These are phyloP conservation scores for Aristolochia fimbriata DNA, from an alignment of 164 flowering plant species.

Conservation along the genomic window DNA sequence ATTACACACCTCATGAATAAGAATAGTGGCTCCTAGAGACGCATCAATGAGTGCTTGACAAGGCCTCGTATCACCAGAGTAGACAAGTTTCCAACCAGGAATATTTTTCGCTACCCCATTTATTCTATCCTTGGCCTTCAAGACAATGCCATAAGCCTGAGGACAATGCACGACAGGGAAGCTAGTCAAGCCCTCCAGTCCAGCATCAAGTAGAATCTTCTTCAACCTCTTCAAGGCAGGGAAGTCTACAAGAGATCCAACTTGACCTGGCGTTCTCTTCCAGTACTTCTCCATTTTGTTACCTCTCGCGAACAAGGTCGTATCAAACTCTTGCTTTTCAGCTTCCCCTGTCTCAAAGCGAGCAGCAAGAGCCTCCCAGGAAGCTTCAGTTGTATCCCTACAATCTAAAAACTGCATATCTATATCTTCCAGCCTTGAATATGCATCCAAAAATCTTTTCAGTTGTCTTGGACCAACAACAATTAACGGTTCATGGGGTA, in stretches of 20 bases:
- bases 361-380: slow-evolving; percentile 31
- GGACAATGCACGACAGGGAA: slow-evolving; percentile 92
- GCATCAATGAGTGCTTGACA: slow-evolving; percentile 68
- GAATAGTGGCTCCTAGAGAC: slow-evolving; percentile 81
- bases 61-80: slow-evolving; percentile 98
- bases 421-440: slow-evolving; percentile 81
- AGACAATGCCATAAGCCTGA: slow-evolving; percentile 69
- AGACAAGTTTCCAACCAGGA: slow-evolving; percentile 96
- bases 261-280: slow-evolving; percentile 30
- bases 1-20: slow-evolving; percentile 82
- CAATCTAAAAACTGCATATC: slow-evolving; percentile 91
- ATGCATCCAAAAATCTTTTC: slow-evolving; percentile 70
- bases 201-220: slow-evolving; percentile 55
- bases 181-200: slow-evolving; percentile 64
- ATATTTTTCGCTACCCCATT: slow-evolving; percentile 56
- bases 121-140: slow-evolving; percentile 61
- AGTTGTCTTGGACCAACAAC: slow-evolving; percentile 88
- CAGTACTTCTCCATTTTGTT: slow-evolving; percentile 61
- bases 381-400: slow-evolving; percentile 51
- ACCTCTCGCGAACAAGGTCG: slow-evolving; percentile 48
- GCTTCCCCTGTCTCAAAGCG: slow-evolving; percentile 10
- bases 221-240: slow-evolving; percentile 40
- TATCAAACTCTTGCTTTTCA: slow-evolving; percentile 14
- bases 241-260: slow-evolving; percentile 20
- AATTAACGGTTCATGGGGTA: slow-evolving; percentile 67